Evolutionary conservation across 2,329 filamentous ascomycete species (phyloP), one percentile per base, ranked within the genome.

Genomic region (Fusarium continuum): DNA sequence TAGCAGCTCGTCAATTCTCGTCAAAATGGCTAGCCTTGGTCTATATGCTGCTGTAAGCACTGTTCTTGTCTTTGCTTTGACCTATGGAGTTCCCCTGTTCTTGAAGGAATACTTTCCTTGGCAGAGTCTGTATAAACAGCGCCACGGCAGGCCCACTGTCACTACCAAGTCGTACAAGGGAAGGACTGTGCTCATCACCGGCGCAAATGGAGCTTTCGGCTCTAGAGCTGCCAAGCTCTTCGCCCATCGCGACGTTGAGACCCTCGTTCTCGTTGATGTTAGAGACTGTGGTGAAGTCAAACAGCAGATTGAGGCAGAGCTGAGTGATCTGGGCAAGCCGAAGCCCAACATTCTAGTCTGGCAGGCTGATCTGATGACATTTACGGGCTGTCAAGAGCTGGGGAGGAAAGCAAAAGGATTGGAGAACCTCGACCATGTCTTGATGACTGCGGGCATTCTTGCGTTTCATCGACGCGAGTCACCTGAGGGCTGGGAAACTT

Each of bases 401-500:
- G 73, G 70, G 6, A 65, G 52, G 20, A 72, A 69, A 55, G 73
- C 72, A 3, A 57, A 55, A 6, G 58, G 67, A 14, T 17, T 77
- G 20, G 55, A 72, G 55, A 50, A 65, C 23, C 65, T 77, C 4
- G 75, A 77, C 25, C 75, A 77, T 59, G 75, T 73, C 14, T 58
- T 77, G 57, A 65, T 77, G 69, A 75, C 75, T 0, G 76, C 75
- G 8, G 76, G 75, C 0, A 76, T 77, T n/a, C 65, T 77, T 4
- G 61, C 75, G 17, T 77, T 77, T 17, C 59, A 75, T 20, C 72
- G 74, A 29, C 72, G 71, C 53, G 70, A 73, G 47, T 77, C 75
- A 8, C 74, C 75, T 6, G 75, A 77, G 52, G 76, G 75, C 35
- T 77, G 75, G 75, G 75, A 77, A 69, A 76, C 73, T 1, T 74